Evolutionary conservation across 2,329 filamentous ascomycete species (phyloP), one percentile per base, ranked within the genome.

Genomic region (Polychaeton citri): DNA sequence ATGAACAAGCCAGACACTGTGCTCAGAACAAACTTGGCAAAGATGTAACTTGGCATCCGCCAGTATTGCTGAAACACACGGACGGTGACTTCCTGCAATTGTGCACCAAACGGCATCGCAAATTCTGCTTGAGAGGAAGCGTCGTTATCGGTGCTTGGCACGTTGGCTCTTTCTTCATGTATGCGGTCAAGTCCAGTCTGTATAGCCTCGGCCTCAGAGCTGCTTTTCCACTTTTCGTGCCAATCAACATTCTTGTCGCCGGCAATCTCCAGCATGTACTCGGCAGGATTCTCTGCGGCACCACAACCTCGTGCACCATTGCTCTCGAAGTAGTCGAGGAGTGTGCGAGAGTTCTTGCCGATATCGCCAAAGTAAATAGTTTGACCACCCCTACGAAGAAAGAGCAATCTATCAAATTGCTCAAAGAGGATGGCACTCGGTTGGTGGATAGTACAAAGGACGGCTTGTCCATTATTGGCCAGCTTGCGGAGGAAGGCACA

Each of bases 241-340:
- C 62, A 66, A 38, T 64, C 60, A 24, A 52, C 51, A 12, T 55
- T 55, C 18, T 54, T 50, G 30, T 53, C 51, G n/a, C 49, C 49
- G 17, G 59, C 57, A 32, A 64, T 54, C 39, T 66, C 63, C n/a
- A 85, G 66, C 74, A 85, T 83, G 61, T 74, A 85, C 57, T 86
- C 81, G 2, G 81, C 81, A 0, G 81, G 80, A 45, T 85, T 85
- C 13, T 31, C 36, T 1, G 74, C 66, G 2, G 66, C 55, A 6
- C 63, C 65, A 39, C 79, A 81, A 32, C 61, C 57, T 3, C 71
- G 63, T 1, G 72, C 76, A 4, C 79, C 80, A 37, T 80, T 71
- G 8, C 56, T 49, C 49, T 78, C 72, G 39, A 87, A 86, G 54
- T 67, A 66, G 30, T 61, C 45, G 2, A 64, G 46, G 0, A 67